A percentile compares a stretch with the other conserved stretches of the same genome.
Conservation (phyloP, 106 monocot species). For the Dioscorea dumetorum region DNA sequence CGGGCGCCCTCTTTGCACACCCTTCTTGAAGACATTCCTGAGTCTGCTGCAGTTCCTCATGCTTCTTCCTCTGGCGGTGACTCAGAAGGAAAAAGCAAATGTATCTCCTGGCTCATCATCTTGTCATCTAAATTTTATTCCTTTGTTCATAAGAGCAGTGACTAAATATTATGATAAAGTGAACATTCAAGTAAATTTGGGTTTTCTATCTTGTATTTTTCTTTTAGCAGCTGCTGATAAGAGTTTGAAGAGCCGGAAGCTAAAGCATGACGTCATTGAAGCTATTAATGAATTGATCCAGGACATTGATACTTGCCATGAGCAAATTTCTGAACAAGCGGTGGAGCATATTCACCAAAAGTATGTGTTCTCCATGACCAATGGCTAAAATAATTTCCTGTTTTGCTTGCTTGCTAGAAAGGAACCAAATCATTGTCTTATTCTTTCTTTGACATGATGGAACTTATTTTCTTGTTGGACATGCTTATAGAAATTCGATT, state of each 20-base stretch:
- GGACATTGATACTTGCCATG: constrained; percentile 90
- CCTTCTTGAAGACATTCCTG: constrained; percentile 79
- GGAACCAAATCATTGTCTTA: background rate
- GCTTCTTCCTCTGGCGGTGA: constrained; percentile 78
- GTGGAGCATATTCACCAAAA: constrained; percentile 99
- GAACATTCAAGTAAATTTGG: too few relatives aligned
- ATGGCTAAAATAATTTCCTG: background rate
- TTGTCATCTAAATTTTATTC: background rate
- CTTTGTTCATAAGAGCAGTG: background rate
- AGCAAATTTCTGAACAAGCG: constrained; percentile 93
- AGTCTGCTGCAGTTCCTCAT: constrained; percentile 28
- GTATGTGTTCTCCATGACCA: constrained; percentile 30
- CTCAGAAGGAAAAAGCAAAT: constrained; percentile 95
- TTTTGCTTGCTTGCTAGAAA: background rate
- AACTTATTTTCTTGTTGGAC: too few relatives aligned
- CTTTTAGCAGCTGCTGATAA: constrained; percentile 58
- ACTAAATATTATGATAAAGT: too few relatives aligned
- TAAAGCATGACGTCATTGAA: constrained; percentile 90
- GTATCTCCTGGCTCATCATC: constrained; percentile 20
- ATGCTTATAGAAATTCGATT: too few relatives aligned
- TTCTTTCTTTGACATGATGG: too few relatives aligned
- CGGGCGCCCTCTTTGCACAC: constrained; percentile 95
- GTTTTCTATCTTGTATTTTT: background rate
- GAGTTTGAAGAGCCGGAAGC: constrained; percentile 50
- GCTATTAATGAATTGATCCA: constrained; percentile 89